Evolutionary conservation across 208 protist genomes (phyloP).

Genomic region (Trypanosoma avium): DNA sequence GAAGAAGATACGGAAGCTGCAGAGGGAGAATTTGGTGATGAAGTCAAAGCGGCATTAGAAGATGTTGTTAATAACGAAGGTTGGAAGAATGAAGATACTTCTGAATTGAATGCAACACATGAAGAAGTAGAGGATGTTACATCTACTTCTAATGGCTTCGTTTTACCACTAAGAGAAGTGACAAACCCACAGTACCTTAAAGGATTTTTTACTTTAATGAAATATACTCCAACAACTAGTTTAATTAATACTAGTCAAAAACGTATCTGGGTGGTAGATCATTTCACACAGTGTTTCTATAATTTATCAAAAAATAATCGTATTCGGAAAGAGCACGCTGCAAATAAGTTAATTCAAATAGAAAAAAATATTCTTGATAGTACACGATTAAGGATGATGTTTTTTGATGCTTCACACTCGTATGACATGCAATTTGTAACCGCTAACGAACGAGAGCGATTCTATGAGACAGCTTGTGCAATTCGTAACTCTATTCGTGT

Average conservation of each 20-base stretch:
- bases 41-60: slow-evolving; percentile 25
- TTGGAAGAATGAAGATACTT: slow-evolving; percentile 10
- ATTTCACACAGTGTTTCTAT: slow-evolving; percentile 40
- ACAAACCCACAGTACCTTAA: slow-evolving; percentile 42
- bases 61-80: slow-evolving; percentile 26
- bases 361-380: slow-evolving; percentile 38
- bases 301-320: slow-evolving; percentile 33
- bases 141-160: background rate
- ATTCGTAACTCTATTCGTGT: slow-evolving; percentile 39
- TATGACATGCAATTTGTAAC: slow-evolving; percentile 49
- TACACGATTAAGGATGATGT: slow-evolving; percentile 34
- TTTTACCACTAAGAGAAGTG: slow-evolving; percentile 28
- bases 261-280: slow-evolving; percentile 49
- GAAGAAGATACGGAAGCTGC: slow-evolving; percentile 26
- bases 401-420: slow-evolving; percentile 40
- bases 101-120: background rate
- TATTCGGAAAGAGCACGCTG: slow-evolving; percentile 32
- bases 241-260: slow-evolving; percentile 30
- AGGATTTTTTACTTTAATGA: slow-evolving; percentile 37
- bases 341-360: slow-evolving; percentile 45
- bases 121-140: slow-evolving; percentile 15
- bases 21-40: slow-evolving; percentile 18
- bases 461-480: slow-evolving; percentile 43
- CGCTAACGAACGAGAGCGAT: slow-evolving; percentile 38
- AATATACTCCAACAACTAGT: slow-evolving; percentile 29